Conservation (phyloP, 2,329 filamentous ascomycete species). For the Penicillium brevicompactum region DNA sequence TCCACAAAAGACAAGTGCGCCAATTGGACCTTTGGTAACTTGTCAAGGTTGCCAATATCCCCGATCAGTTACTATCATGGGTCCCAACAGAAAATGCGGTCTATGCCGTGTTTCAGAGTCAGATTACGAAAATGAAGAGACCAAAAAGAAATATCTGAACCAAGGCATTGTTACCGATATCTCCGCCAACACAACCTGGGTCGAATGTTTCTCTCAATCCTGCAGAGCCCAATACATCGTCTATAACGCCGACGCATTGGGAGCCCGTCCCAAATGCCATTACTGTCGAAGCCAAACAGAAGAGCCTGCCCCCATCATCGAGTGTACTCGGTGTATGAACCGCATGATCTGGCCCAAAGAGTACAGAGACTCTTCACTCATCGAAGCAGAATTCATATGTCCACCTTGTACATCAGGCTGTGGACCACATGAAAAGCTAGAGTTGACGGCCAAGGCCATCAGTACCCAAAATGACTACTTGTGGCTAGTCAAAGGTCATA, state of each 20-base stretch:
- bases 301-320: conserved; percentile 44
- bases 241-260: conserved; percentile 47
- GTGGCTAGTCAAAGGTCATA: conserved; percentile 51
- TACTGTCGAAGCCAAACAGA: conserved; percentile 45
- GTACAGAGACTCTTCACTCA: conserved; percentile 44
- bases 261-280: conserved; percentile 52
- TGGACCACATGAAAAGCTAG: conserved; percentile 39
- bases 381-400: conserved; percentile 42
- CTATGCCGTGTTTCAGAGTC: conserved; percentile 38
- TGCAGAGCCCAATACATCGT: conserved; percentile 57
- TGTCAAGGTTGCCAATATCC: conserved; percentile 50
- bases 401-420: conserved; percentile 42
- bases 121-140: conserved; percentile 24
- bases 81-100: conserved; percentile 42
- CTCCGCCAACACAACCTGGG: conserved; percentile 44
- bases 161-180: conserved; percentile 35
- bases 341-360: conserved; percentile 51
- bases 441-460: conserved; percentile 44
- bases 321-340: conserved; percentile 50
- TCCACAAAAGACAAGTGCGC: conserved; percentile 47
- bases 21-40: conserved; percentile 46
- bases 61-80: conserved; percentile 56
- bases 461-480: conserved; percentile 44
- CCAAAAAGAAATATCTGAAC: conserved; percentile 9
- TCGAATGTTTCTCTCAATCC: conserved; percentile 47